Evolutionary conservation across 78 protist genomes (phyloP).

Genomic region (Dictyostelium brefeldianum): DNA sequence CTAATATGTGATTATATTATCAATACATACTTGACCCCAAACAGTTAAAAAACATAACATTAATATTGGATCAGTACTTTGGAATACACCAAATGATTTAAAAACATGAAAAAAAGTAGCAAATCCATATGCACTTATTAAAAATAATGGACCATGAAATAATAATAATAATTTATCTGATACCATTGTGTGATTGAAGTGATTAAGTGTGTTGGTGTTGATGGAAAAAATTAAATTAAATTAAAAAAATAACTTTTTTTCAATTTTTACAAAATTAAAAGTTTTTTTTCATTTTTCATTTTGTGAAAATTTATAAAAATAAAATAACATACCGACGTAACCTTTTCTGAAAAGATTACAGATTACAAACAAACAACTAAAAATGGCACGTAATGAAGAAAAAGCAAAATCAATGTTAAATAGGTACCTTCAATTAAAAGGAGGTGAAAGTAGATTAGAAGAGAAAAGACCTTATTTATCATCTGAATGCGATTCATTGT

Average conservation of each 20-base stretch:
- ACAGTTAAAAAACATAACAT: slow-evolving; percentile 46
- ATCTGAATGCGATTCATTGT: slow-evolving; percentile 64
- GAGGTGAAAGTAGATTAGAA: slow-evolving; percentile 25
- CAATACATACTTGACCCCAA: slow-evolving; percentile 75
- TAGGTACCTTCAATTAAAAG: slow-evolving; percentile 86
- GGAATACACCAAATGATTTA: not conserved
- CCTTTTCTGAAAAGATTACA: not conserved
- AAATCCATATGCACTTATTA: not conserved
- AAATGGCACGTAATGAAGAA: slow-evolving; percentile 97
- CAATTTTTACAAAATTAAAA: not conserved
- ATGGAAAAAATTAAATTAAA: not conserved
- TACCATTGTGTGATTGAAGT: not conserved
- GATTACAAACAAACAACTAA: not conserved
- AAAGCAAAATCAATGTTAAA: slow-evolving; percentile 96
- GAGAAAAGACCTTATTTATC: slow-evolving; percentile 87
- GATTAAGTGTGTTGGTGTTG: no score
- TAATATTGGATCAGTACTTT: slow-evolving; percentile 10
- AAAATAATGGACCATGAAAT: slow-evolving; percentile 23
- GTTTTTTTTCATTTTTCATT: not conserved
- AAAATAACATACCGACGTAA: not conserved
- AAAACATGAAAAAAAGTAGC: not conserved
- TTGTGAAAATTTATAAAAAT: not conserved
- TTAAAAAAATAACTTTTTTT: not conserved
- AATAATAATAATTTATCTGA: not conserved
- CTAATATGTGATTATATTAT: not conserved